Conservation (phyloP, 2,329 filamentous ascomycete genomes). For the Aotearoamyces nothofagi region DNA sequence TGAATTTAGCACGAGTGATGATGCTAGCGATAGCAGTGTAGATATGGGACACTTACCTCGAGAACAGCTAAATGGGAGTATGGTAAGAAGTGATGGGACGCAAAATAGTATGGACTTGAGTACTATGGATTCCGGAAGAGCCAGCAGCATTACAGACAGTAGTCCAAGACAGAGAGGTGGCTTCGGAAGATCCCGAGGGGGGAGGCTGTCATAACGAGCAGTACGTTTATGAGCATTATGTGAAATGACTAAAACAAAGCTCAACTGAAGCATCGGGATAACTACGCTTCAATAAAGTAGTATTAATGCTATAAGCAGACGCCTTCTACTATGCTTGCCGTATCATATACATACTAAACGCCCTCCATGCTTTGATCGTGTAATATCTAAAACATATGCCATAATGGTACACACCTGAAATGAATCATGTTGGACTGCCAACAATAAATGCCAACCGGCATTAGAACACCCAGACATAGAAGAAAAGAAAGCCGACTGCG, state of each 20-base stretch:
- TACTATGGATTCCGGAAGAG: slow-evolving; percentile 11
- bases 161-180: slow-evolving; percentile 10
- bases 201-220: too few species aligned
- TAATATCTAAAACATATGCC: slow-evolving; percentile 2
- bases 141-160: slow-evolving; percentile 15
- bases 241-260: too few species aligned
- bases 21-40: slow-evolving; percentile 23
- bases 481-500: slow-evolving; percentile 68
- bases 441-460: neutral
- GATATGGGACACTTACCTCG: slow-evolving; percentile 21
- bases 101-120: slow-evolving; percentile 19
- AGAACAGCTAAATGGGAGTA: slow-evolving; percentile 10
- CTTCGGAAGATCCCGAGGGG: too few species aligned
- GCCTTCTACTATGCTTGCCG: too few species aligned
- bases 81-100: slow-evolving; percentile 20
- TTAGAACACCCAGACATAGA: slow-evolving; percentile 84
- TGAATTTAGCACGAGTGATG: slow-evolving; percentile 34
- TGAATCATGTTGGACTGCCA: too few species aligned
- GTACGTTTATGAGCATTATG: too few species aligned
- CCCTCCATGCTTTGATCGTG: too few species aligned
- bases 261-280: too few species aligned
- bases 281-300: too few species aligned
- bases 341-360: too few species aligned
- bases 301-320: too few species aligned
- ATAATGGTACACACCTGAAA: too few species aligned